Base-by-base conservation (phyloP, 352 stramenopile genomes). In the Globisporangium cystogenes region DNA sequence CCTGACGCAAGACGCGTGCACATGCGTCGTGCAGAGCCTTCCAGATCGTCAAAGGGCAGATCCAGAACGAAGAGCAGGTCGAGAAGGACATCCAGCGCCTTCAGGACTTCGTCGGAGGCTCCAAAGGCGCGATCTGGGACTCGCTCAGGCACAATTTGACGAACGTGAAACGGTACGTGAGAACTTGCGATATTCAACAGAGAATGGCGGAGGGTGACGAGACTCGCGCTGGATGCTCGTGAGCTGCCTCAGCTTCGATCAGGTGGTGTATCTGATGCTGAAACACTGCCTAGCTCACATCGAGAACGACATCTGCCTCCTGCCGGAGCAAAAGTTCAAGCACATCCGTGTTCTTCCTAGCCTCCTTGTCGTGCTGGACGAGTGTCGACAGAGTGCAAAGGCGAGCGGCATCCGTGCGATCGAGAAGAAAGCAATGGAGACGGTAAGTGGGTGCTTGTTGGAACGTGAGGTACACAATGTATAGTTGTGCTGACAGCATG, bases 31-130 rank as follows among this genome's bases (percentile, higher is more conserved):
- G 21, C 47, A 88, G 78, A 36, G 71, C 76, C 8, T 87, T 82
- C 63, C 54, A 69, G 18, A 57, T 81, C 43, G 53, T 89, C 5
- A 67, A 65, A 42, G 69, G 59, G 1, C 53, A 74, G 23, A 49
- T 87, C 3, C 57, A 52, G 1, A 66, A 82, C 21, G 53, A 63
- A 0, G 71, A 83, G 16, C 51, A 51, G 14, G 50, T 84, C 16
- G 68, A 74, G n/a, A 81, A 72, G 27, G 72, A 86, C 39, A 80
- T 89, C 47, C 58, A 71, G 26, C 51, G 69, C 16, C 46, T 91
- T 4, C 81, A 91, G 57, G 72, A 87, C 35, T 87, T 89, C 36
- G 66, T 87, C 33, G 72, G 74, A 0, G 70, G 63, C 52, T 75
- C 75, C 0, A 86, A 87, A 59, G 75, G 62, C 20, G 67, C 72